Evolutionary conservation across 768 basidiomycete genomes (phyloP).

Genomic region (Scleroderma bovista): DNA sequence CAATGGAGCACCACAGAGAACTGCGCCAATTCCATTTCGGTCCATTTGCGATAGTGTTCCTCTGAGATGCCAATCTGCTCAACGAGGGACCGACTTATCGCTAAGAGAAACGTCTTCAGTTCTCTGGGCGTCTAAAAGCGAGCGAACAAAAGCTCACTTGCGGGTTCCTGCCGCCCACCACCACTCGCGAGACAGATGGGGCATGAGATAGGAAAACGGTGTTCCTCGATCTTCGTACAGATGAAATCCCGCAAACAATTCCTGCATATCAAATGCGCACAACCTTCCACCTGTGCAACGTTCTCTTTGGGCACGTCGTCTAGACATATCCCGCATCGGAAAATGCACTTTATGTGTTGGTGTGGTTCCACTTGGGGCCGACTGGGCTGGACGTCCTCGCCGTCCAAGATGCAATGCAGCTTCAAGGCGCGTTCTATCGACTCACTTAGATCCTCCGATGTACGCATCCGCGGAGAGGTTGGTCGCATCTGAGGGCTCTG

Average conservation of each 20-base stretch:
- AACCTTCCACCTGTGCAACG: slow-evolving; percentile 39
- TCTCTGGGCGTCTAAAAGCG: not conserved
- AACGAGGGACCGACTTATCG: slow-evolving; percentile 34
- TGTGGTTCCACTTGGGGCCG: slow-evolving; percentile 28
- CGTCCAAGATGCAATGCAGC: slow-evolving; percentile 35
- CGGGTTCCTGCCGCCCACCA: slow-evolving; percentile 14
- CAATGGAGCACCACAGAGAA: slow-evolving; percentile 45
- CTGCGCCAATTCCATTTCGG: slow-evolving; percentile 42
- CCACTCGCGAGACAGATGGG: slow-evolving; percentile 44
- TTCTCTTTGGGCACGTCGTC: slow-evolving; percentile 42
- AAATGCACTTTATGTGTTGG: slow-evolving; percentile 28
- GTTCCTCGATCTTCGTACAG: slow-evolving; percentile 42
- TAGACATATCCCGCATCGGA: slow-evolving; percentile 53
- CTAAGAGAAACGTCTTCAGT: slow-evolving; percentile 18
- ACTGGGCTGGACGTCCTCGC: slow-evolving; percentile 34
- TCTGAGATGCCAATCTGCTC: slow-evolving; percentile 42
- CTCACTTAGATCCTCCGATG: not conserved
- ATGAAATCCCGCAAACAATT: slow-evolving; percentile 43
- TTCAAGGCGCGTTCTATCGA: slow-evolving; percentile 15
- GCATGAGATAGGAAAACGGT: slow-evolving; percentile 55
- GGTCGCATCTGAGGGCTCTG: not conserved
- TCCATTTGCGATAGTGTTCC: slow-evolving; percentile 34
- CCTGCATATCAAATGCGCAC: slow-evolving; percentile 51
- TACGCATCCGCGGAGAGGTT: not conserved
- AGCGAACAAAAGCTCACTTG: slow-evolving; percentile 22